Evolutionary conservation across 805 yeast species (phyloP).

Genomic region (Candida peoriensis): DNA sequence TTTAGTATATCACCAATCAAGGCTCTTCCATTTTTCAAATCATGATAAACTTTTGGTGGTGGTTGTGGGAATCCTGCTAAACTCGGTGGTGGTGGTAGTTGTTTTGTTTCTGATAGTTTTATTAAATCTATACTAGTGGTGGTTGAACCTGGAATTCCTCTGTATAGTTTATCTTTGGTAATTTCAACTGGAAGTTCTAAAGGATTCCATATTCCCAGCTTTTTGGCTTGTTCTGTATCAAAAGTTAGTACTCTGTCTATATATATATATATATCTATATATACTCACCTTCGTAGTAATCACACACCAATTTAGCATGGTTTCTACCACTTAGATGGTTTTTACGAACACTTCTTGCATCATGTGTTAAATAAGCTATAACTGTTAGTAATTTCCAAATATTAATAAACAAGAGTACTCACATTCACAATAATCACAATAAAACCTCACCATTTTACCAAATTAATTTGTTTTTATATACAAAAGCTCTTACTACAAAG

Average conservation of each 20-base stretch:
- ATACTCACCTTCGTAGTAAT: slow-evolving; percentile 77
- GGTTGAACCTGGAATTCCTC: slow-evolving; percentile 30
- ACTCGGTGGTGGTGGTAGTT: slow-evolving; percentile 23
- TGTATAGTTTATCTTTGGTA: slow-evolving; percentile 14
- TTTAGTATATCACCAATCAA: neutral
- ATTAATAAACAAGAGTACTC: slow-evolving; percentile 9
- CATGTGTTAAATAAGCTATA: slow-evolving; percentile 72
- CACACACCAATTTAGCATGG: slow-evolving; percentile 66
- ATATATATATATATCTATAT: too few relatives aligned
- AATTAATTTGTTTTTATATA: neutral
- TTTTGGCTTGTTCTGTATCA: slow-evolving; percentile 29
- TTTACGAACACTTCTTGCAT: slow-evolving; percentile 79
- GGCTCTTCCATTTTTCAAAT: slow-evolving; percentile 1
- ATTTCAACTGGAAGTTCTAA: slow-evolving; percentile 21
- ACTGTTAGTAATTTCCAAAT: slow-evolving; percentile 3
- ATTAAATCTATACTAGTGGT: slow-evolving; percentile 2
- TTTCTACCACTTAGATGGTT: slow-evolving; percentile 75
- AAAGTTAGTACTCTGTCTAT: too few relatives aligned
- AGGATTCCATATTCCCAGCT: slow-evolving; percentile 28
- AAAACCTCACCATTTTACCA: slow-evolving; percentile 56
- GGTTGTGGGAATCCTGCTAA: slow-evolving; percentile 19
- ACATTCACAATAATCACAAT: slow-evolving; percentile 80
- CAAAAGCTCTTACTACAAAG: too few relatives aligned
- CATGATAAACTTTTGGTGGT: slow-evolving; percentile 21
- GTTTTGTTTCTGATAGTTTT: slow-evolving; percentile 14